phyloP scores from a whole-genome alignment of 108 stramenopile genomes.

The Poteriospumella lacustris region DNA sequence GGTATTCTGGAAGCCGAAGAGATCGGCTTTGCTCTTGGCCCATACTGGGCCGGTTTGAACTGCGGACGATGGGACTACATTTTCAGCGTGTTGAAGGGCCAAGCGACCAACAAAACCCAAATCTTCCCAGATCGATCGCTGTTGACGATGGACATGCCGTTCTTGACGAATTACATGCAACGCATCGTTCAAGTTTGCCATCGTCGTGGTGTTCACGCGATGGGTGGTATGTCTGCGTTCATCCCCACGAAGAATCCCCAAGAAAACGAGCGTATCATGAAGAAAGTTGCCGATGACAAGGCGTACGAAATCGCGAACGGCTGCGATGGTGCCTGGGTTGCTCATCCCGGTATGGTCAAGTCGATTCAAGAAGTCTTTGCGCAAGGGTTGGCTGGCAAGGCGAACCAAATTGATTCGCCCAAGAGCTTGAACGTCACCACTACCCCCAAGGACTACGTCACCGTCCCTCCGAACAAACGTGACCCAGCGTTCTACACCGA shows the following conservation, averaged over 20 bases:
- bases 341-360: not conserved
- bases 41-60: conserved; percentile 83
- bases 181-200: not conserved
- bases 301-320: not conserved
- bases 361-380: not conserved
- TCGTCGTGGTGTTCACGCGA: not conserved
- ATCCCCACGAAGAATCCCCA: not conserved
- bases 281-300: not conserved
- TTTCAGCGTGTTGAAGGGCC: conserved; percentile 78
- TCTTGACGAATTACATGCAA: not conserved
- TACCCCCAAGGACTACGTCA: not conserved
- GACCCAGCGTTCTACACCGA: not conserved
- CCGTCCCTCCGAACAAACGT: not conserved
- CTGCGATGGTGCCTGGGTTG: not conserved
- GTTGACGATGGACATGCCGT: not conserved
- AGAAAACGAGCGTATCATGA: not conserved
- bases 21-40: conserved; percentile 80
- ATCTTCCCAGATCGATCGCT: not conserved
- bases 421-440: not conserved
- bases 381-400: too few relatives aligned
- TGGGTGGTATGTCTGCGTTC: not conserved
- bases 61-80: conserved; percentile 93
- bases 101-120: not conserved
- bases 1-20: conserved; percentile 93
- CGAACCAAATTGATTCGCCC: too few relatives aligned